Conservation (phyloP, 1,284 basidiomycete species). For the Sanghuangporus weigelae region DNA sequence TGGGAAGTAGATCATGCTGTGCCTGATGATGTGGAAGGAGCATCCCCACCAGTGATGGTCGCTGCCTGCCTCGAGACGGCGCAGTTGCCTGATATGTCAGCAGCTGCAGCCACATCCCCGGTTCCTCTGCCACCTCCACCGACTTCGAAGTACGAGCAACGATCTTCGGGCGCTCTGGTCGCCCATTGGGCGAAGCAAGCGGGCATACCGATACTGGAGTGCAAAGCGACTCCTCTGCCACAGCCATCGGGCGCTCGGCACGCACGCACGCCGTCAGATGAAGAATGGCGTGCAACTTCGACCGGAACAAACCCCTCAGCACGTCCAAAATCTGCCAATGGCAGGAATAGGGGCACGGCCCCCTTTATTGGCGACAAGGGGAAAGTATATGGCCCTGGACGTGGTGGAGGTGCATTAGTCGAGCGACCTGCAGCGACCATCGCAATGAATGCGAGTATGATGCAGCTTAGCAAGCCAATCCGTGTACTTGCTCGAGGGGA, state of each 20-base stretch:
- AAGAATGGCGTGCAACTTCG: slow-evolving; percentile 11
- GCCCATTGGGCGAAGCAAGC: slow-evolving; percentile 61
- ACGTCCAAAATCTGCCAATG: slow-evolving; percentile 1
- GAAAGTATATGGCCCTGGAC: slow-evolving; percentile 25
- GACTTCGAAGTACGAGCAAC: slow-evolving; percentile 54
- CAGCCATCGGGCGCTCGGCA: slow-evolving; percentile 19
- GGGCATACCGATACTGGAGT: slow-evolving; percentile 49
- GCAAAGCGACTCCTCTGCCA: slow-evolving; percentile 38
- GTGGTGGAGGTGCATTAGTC: slow-evolving; percentile 37
- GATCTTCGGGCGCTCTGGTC: slow-evolving; percentile 57
- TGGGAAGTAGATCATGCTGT: slow-evolving; percentile 48
- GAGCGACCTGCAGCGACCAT: slow-evolving; percentile 67
- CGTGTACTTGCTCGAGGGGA: slow-evolving; percentile 74
- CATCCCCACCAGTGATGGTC: slow-evolving; percentile 25
- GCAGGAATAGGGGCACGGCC: not conserved
- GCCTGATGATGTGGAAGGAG: slow-evolving; percentile 3
- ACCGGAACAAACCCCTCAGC: not conserved
- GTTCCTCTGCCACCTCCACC: slow-evolving; percentile 61
- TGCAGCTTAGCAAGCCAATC: slow-evolving; percentile 65
- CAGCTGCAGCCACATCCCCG: slow-evolving; percentile 38
- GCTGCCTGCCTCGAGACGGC: slow-evolving; percentile 19
- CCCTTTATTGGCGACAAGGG: slow-evolving; percentile 9
- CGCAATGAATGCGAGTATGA: slow-evolving; percentile 70
- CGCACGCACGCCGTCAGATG: slow-evolving; percentile 13
- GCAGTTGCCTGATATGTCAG: slow-evolving; percentile 31